Evolutionary conservation across 257 asterid species (phyloP).

Genomic region (Anisodus tanguticus): DNA sequence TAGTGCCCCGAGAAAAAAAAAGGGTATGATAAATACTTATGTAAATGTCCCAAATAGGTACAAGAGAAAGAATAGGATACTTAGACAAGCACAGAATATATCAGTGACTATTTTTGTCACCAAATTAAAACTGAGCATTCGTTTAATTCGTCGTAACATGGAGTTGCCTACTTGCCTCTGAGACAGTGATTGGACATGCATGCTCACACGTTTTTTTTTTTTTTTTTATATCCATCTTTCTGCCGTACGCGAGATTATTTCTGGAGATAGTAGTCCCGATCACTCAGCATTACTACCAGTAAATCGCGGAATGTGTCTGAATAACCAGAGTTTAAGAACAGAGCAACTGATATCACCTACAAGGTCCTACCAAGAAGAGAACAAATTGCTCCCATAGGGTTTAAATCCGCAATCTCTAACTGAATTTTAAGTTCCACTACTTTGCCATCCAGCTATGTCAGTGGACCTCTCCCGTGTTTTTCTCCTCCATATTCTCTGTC

Average conservation of each 20-base stretch:
- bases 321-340: no score
- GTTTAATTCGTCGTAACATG: neutral
- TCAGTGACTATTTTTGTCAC: neutral
- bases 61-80: neutral
- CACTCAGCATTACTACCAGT: no score
- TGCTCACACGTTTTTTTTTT: constrained; percentile 45
- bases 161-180: constrained; percentile 25
- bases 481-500: constrained; percentile 31
- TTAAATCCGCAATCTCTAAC: no score
- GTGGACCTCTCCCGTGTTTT: constrained; percentile 51
- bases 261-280: no score
- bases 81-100: neutral
- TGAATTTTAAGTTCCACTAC: no score
- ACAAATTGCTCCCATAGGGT: no score
- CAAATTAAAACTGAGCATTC: neutral
- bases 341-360: no score
- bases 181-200: constrained; percentile 47
- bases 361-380: no score
- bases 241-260: no score
- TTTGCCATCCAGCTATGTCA: no score
- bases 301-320: no score
- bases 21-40: neutral
- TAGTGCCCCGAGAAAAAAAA: neutral
- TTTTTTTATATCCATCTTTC: constrained; percentile 30
- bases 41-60: neutral